Conservation (phyloP, 75 land plant species). For the Adiantum capillusveneris region DNA sequence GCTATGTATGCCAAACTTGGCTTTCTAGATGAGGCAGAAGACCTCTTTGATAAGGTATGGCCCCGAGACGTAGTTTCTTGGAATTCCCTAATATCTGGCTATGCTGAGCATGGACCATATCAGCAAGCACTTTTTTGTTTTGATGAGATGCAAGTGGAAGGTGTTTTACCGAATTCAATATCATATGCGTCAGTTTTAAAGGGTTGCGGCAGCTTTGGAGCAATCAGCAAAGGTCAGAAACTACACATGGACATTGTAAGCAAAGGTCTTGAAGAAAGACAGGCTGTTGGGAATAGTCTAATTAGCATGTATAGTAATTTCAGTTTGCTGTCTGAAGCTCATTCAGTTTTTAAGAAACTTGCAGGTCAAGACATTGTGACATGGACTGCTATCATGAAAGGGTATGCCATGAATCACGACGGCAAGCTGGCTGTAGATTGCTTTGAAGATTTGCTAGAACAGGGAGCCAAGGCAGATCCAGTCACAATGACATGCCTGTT, state of each 20-base stretch:
- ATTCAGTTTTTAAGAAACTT: slow-evolving; percentile 19
- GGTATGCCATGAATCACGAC: slow-evolving; percentile 31
- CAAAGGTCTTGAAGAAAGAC: not conserved
- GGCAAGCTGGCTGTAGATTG: slow-evolving; percentile 9
- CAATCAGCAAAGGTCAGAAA: not conserved
- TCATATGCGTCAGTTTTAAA: slow-evolving; percentile 32
- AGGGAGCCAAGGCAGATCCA: slow-evolving; percentile 7
- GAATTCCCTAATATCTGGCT: slow-evolving; percentile 49
- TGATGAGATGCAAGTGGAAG: slow-evolving; percentile 28
- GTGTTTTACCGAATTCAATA: slow-evolving; percentile 35
- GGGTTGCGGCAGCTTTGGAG: slow-evolving; percentile 21
- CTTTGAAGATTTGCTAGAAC: slow-evolving; percentile 7
- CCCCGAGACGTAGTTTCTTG: slow-evolving; percentile 28
- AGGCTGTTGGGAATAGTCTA: not conserved
- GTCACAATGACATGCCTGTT: slow-evolving; percentile 12
- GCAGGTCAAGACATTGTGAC: slow-evolving; percentile 14
- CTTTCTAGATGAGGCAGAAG: slow-evolving; percentile 19
- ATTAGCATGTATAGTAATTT: slow-evolving; percentile 25
- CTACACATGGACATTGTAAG: not conserved
- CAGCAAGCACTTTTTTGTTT: slow-evolving; percentile 31
- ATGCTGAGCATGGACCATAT: slow-evolving; percentile 39
- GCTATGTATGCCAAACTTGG: slow-evolving; percentile 26
- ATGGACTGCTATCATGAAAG: slow-evolving; percentile 39
- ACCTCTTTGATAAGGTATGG: slow-evolving; percentile 23
- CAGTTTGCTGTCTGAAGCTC: slow-evolving; percentile 22